A percentile compares a stretch with the other conserved stretches of the same genome.
phyloP scores from a whole-genome alignment of 345 rosid genomes.

The Chamaenerion angustifolium region DNA sequence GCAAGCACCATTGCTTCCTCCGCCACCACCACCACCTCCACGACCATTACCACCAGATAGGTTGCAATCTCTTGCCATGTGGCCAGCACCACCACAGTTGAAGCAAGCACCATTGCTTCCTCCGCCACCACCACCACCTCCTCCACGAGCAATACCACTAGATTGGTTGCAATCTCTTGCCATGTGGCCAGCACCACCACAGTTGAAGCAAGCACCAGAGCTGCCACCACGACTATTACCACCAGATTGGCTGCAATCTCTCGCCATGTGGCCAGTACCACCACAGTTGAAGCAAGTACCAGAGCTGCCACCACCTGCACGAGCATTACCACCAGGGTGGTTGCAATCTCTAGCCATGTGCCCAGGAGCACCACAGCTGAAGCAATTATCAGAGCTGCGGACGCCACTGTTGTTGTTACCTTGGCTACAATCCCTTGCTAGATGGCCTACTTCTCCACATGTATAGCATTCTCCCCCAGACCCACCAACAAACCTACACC shows the following conservation, averaged over 20 bases:
- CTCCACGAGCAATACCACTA: too few relatives aligned
- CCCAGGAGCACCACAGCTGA: slow-evolving; percentile 41
- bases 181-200: too few relatives aligned
- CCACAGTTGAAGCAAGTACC: slow-evolving; percentile 35
- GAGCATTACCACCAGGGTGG: slow-evolving; percentile 17
- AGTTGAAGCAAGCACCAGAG: too few relatives aligned
- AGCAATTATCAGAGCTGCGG: slow-evolving; percentile 25
- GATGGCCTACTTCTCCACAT: slow-evolving; percentile 51
- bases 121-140: too few relatives aligned
- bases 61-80: slow-evolving; percentile 56
- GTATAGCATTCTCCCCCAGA: slow-evolving; percentile 26
- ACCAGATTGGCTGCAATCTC: slow-evolving; percentile 23
- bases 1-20: slow-evolving; percentile 12
- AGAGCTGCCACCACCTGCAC: slow-evolving; percentile 18
- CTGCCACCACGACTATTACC: slow-evolving; percentile 8
- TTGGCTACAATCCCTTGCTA: slow-evolving; percentile 42
- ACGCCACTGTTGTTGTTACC: slow-evolving; percentile 14
- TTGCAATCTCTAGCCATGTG: slow-evolving; percentile 62
- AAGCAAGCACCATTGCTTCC: slow-evolving; percentile 34
- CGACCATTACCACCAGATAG: slow-evolving; percentile 18
- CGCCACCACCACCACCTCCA: slow-evolving; percentile 18
- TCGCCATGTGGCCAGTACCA: slow-evolving; percentile 38
- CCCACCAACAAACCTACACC: slow-evolving; percentile 1
- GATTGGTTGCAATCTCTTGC: too few relatives aligned
- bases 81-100: slow-evolving; percentile 45